Conservation (phyloP, 2,329 filamentous ascomycete species). For the Penicillium nordicum region DNA sequence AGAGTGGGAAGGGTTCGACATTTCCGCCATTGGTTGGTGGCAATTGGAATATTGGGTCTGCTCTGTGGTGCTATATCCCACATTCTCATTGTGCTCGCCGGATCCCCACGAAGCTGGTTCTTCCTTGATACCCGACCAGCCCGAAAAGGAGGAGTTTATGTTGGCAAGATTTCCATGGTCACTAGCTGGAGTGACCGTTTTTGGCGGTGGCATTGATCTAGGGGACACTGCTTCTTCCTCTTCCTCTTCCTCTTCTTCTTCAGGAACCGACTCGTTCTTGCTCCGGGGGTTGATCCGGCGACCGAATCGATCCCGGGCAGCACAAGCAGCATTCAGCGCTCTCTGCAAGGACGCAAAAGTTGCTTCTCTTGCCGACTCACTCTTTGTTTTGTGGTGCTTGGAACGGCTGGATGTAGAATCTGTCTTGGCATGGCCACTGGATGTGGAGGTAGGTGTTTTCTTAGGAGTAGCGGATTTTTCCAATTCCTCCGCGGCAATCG, state of each 20-base stretch:
- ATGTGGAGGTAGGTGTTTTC: constrained; percentile 21
- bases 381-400: constrained; percentile 38
- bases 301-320: constrained; percentile 35
- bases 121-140: constrained; percentile 30
- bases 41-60: constrained; percentile 20
- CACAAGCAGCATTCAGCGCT: constrained; percentile 43
- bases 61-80: constrained; percentile 24
- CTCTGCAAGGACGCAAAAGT: constrained; percentile 45
- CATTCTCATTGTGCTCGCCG: constrained; percentile 22
- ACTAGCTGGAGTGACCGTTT: constrained; percentile 9
- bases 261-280: constrained; percentile 17
- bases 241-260: constrained; percentile 23
- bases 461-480: constrained; percentile 29
- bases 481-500: constrained; percentile 22
- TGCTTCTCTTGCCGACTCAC: constrained; percentile 40
- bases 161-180: constrained; percentile 16
- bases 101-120: constrained; percentile 29
- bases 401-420: constrained; percentile 14
- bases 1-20: constrained; percentile 16
- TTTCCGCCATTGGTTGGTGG: constrained; percentile 21
- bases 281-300: constrained; percentile 19
- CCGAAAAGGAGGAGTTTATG: constrained; percentile 25
- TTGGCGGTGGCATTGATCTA: constrained; percentile 25
- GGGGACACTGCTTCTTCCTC: constrained; percentile 32
- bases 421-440: constrained; percentile 4